These are phyloP conservation scores for Craterostigma plantagineum DNA, from an alignment of 257 asterid species.

Conservation along the genomic window DNA sequence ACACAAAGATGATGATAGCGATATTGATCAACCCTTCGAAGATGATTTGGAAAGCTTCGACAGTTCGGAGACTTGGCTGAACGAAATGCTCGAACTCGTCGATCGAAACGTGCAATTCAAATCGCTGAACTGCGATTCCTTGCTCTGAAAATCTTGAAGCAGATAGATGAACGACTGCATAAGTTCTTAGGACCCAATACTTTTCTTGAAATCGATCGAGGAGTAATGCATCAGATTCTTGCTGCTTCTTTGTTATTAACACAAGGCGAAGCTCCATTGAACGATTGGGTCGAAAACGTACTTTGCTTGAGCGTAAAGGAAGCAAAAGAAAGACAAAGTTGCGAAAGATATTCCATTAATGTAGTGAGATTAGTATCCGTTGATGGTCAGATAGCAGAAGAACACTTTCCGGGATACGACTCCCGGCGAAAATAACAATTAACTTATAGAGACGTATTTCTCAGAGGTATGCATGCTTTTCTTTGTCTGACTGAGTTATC, in stretches of 20 bases:
- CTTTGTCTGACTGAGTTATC: too few species aligned
- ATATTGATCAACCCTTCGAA: too few species aligned
- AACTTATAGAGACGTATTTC: constrained; percentile 13
- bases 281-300: constrained; percentile 61
- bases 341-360: constrained; percentile 1
- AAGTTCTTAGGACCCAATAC: constrained; percentile 18
- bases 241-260: constrained; percentile 68
- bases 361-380: constrained; percentile 38
- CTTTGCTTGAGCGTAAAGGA: constrained; percentile 32
- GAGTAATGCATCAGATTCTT: constrained; percentile 50
- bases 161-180: constrained; percentile 26
- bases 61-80: constrained; percentile 41
- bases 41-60: constrained; percentile 12
- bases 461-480: constrained; percentile 12
- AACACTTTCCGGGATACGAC: constrained; percentile 39
- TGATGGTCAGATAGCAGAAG: constrained; percentile 31
- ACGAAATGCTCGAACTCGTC: constrained; percentile 33
- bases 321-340: constrained; percentile 20
- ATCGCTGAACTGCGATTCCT: constrained; percentile 47
- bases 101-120: constrained; percentile 45
- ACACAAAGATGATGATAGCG: constrained; percentile 23
- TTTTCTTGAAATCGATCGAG: constrained; percentile 46
- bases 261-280: constrained; percentile 16
- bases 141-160: constrained; percentile 36
- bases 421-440: constrained; percentile 41